Base-by-base conservation (phyloP, 331 rosid species). In the Malus hybrid region DNA sequence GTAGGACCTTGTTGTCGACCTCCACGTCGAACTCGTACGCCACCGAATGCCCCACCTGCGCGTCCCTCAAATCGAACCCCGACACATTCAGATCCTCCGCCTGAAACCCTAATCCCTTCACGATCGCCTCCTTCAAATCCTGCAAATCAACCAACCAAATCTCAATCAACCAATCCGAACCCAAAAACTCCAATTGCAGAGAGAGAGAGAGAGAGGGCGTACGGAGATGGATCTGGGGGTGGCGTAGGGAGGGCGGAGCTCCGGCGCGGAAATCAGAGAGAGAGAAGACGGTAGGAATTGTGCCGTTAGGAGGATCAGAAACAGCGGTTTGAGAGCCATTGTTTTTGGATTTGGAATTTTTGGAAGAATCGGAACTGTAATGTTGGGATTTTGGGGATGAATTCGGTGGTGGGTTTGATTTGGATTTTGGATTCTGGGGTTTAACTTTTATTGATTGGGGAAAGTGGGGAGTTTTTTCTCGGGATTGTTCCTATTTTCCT, bases 1-100 rank as follows among this genome's bases (percentile, higher is more conserved):
- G 99, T 66, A 89, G 75, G 12, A 90, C 85, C 76, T 87, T 83
- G 2, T 87, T 80, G 71, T 85, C 99, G 18, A 94, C 85, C 86
- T 92, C 91, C 34, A 94, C 73, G 8, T 94, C 92, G 60, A 94
- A 94, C 85, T 84, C 91, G 70, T 94, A 94, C 32, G 87, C 91
- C 70, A 94, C 90, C 5, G 99, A 92, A 82, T 89, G 92, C 20
- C 97, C 99, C 18, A 90, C 96, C 69, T 75, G 78, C 3, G 97
- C 46, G 46, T 39, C 46, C 12, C 12, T 39, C 46, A 39, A 39
- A 9, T 39, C 46, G 46, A 39, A 39, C 12, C 46, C 46, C 46
- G 46, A 39, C 12, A 39, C 46, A 1, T 39, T 39, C 46, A 39
- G 1, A 9, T 39, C 46, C 46, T 9, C 46, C 46, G 46, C 46